Evolutionary conservation across 2,329 filamentous ascomycete genomes (phyloP), one percentile per base, ranked within the genome.

Genomic region (Arthroderma uncinatum): DNA sequence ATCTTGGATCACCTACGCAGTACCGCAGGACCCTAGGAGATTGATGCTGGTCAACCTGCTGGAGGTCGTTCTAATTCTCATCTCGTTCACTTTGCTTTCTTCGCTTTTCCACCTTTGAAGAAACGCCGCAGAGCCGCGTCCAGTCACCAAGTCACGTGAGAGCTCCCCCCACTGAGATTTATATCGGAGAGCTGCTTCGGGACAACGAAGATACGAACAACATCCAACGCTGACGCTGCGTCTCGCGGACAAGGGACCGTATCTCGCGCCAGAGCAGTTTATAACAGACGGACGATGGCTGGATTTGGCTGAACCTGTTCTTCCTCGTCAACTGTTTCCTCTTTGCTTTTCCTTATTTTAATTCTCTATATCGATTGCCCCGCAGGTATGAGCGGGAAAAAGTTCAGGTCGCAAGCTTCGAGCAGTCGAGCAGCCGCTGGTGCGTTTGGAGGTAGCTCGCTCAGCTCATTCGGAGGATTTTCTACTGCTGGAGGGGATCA

Each of bases 321-420:
- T 28, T 25, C 21, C 6, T 14, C 12, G 9, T 14, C 10, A 28
- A n/a, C 25, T 47, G 14, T 25, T 14, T 1, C 23, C 1, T 28
- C 19, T 12, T n/a, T 21, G n/a, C 25, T 19, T 30, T 21, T 10
- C 4, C 42, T 33, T 30, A 5, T 1, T 30, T 7, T 37, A 37
- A 4, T 10, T 10, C 25, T 33, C 23, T 16, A 30, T 14, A 30
- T n/a, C 42, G 14, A 4, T 50, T 50, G 47, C 47, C 47, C 47
- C 47, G 47, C 47, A 28, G 25, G 28, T 39, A 57, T 66, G 64
- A 82, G 81, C 79, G 82, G 79, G 68, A 84, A 81, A 72, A 81
- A 80, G 66, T 80, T 79, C 74, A 84, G 81, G 66, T 78, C 79
- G 21, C 80, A 83, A 65, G 82, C 82, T 61, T 84, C 81, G 67